Evolutionary conservation across 2,329 filamentous ascomycete species (phyloP).

Genomic region (Geoglossum cookeanum): DNA sequence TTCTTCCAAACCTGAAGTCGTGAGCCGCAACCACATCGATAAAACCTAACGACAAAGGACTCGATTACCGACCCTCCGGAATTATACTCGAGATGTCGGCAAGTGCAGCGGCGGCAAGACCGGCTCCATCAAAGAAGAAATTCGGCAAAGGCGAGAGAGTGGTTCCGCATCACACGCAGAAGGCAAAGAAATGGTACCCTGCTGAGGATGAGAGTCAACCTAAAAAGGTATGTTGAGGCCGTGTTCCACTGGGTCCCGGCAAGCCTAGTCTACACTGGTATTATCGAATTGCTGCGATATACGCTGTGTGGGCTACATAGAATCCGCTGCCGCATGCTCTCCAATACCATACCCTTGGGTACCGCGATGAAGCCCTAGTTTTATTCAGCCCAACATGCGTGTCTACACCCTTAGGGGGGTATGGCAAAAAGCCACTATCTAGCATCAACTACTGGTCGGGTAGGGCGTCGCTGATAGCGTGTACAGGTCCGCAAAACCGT

Average conservation of each 20-base stretch:
- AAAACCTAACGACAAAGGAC: not conserved
- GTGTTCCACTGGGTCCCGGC: not conserved
- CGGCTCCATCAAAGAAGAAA: conserved; percentile 55
- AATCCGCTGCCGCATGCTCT: not conserved
- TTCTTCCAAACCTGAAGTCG: not conserved
- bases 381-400: too few species aligned
- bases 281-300: not conserved
- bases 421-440: not conserved
- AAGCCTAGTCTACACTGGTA: not conserved
- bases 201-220: conserved; percentile 73
- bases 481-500: conserved; percentile 78
- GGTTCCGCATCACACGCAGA: conserved; percentile 70
- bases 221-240: conserved; percentile 70
- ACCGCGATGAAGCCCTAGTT: too few species aligned
- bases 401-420: too few species aligned
- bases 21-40: not conserved
- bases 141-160: conserved; percentile 93
- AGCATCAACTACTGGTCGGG: not conserved
- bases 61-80: not conserved
- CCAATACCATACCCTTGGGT: not conserved
- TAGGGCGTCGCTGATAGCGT: not conserved
- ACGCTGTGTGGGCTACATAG: not conserved
- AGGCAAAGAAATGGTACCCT: conserved; percentile 98
- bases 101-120: conserved; percentile 9
- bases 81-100: conserved; percentile 4